These are phyloP conservation scores for Trametes punicea DNA, from an alignment of 768 basidiomycete genomes.

Conservation along the genomic window DNA sequence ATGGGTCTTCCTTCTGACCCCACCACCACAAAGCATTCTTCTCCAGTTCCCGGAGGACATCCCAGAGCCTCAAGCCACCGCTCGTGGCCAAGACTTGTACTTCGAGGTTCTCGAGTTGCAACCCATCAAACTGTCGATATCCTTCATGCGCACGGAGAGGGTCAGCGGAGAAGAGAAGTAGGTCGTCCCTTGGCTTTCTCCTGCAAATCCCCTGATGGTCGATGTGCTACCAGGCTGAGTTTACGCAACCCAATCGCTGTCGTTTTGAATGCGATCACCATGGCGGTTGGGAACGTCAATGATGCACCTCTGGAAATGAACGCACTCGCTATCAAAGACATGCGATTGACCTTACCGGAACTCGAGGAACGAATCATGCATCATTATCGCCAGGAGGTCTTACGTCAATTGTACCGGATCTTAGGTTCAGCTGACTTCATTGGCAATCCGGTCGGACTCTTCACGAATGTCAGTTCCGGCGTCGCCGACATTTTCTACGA, in stretches of 20 bases:
- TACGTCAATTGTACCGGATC: constrained; percentile 93
- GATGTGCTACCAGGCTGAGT: constrained; percentile 46
- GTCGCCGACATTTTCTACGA: constrained; percentile 99
- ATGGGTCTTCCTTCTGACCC: not conserved
- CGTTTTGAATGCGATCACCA: constrained; percentile 89
- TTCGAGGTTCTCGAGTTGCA: constrained; percentile 96
- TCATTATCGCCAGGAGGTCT: constrained; percentile 91
- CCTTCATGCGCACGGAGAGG: constrained; percentile 96
- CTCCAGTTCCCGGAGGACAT: constrained; percentile 66
- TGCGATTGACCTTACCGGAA: constrained; percentile 82
- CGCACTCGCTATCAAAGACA: constrained; percentile 90
- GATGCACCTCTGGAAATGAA: constrained; percentile 94
- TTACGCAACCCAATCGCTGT: constrained; percentile 90
- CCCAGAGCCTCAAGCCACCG: constrained; percentile 64
- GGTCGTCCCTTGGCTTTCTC: constrained; percentile 22
- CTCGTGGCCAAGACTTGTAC: constrained; percentile 77
- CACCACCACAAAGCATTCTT: constrained; percentile 53
- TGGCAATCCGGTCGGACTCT: constrained; percentile 93
- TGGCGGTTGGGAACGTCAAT: constrained; percentile 96
- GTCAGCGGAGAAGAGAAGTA: constrained; percentile 94
- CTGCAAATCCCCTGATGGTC: not conserved
- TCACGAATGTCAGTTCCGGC: constrained; percentile 97
- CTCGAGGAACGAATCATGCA: constrained; percentile 81
- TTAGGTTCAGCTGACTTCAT: constrained; percentile 98
- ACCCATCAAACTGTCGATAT: constrained; percentile 86